Base-by-base conservation (phyloP, 805 yeast genomes). In the Candida sonorensis region DNA sequence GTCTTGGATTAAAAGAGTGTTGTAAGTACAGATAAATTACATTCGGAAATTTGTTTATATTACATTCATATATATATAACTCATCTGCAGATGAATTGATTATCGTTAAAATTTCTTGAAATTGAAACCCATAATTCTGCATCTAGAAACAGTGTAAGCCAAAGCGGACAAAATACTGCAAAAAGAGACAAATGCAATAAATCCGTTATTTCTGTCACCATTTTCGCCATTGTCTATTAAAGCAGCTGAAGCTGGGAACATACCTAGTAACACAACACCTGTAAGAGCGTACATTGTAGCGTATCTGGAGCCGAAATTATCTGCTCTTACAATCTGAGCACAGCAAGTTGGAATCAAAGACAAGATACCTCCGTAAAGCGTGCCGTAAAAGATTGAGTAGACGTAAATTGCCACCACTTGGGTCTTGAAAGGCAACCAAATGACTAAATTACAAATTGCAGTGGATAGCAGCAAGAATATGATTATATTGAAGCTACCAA, bases 341-440 rank as follows among this genome's bases (percentile, higher is more conserved):
- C 76, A 64, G 34, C 83, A 75, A 5, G 68, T 79, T 0, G 85
- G 82, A 0, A 76, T 66, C 34, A 78, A 51, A 2, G 81, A 67
- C 28, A 77, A 59, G n/a, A 75, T 70, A 17, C 79, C 67, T 3
- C 81, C 72, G 23, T 72, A 62, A 42, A 69, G 65, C 35, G 75
- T 66, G 0, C 83, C 83, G 44, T 66, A 68, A 4, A 64, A 26
- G 1, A 62, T 68, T 4, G 77, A 55, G 50, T 72, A 78, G 0
- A 62, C 65, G 44, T 70, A 72, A 31, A 77, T 43, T 0, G 64
- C 66, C 2, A 45, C 51, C 16, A 51, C 35, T 27, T 46, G 45
- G 11, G 42, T 33, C 2, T 79, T 81, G 38, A 73, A 68, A 2
- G 85, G 84, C n/a, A 77, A 51, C 83, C 83, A 77, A 10, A 78